A percentile compares a stretch with the other conserved stretches of the same genome.
Evolutionary conservation across 169 alveolate species (phyloP).

Genomic region (Perkinsus chesapeaki): DNA sequence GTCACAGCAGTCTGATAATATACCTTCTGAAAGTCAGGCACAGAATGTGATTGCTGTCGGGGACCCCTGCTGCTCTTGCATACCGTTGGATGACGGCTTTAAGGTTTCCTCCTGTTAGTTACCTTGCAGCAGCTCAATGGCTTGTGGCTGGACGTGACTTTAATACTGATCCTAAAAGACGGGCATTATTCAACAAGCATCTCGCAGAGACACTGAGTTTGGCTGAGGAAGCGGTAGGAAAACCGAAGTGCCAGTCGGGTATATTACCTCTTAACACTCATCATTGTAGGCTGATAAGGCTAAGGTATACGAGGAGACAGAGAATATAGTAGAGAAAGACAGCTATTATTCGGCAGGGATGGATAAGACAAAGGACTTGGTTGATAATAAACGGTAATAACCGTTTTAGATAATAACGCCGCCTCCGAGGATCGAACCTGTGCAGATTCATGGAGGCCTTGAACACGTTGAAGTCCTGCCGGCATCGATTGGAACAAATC

Average conservation of each 20-base stretch:
- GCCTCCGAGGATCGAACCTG: not conserved
- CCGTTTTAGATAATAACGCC: not conserved
- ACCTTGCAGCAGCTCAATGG: not conserved
- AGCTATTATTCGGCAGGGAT: not conserved
- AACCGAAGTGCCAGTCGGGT: not conserved
- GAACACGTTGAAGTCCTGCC: not conserved
- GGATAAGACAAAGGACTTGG: not conserved
- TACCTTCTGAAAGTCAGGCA: no score
- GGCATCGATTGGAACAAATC: not conserved
- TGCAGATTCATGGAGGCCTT: not conserved
- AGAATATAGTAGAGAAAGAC: not conserved
- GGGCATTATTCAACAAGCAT: not conserved
- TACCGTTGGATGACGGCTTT: no score
- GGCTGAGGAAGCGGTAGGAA: not conserved
- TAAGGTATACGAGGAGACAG: not conserved
- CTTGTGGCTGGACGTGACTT: not conserved
- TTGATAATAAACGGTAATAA: not conserved
- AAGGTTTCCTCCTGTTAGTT: not conserved
- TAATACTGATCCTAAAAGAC: not conserved
- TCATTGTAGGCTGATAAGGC: not conserved
- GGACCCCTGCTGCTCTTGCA: not conserved
- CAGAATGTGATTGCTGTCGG: not conserved
- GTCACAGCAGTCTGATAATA: no score
- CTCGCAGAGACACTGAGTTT: not conserved
- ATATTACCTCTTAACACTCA: not conserved